Evolutionary conservation across 2,329 filamentous ascomycete species (phyloP), one percentile per base, ranked within the genome.

Genomic region (Colletotrichum sansevieriae): DNA sequence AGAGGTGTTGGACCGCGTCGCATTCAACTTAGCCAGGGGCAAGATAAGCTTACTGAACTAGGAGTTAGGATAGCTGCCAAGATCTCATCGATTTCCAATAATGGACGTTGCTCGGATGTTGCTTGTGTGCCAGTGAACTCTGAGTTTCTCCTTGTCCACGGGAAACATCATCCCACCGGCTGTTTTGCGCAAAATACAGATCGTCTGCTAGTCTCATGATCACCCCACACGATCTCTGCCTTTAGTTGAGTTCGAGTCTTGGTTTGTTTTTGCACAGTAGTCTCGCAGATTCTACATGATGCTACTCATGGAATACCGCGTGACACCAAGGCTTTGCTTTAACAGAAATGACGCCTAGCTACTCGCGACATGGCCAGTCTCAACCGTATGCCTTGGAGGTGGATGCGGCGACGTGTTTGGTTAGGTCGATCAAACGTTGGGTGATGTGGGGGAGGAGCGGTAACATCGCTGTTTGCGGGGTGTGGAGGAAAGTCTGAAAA

Each of bases 31-130:
- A 64, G 78, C 77, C 9, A 79, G 76, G 15, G 82, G 82, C 4
- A 79, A 78, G 52, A 81, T 83, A 29, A 83, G 79, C 70, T 71
- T 84, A 41, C 63, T 81, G 15, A 82, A 82, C 39, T 68, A 44
- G 43, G 20, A 25, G 82, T 33, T 68, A 44, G 43, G 20, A 25
- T 25, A 35, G 22, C n/a, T 33, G 49, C 49, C 49, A 35, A 52
- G 49, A 11, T 4, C 5, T 33, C 49, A 35, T 33, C 25, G 25
- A 52, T 35, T 52, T 0, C 49, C 49, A 10, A 33, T 18, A 52
- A 33, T 35, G 49, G 25, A 52, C 15, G n/a, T 52, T 33, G 25
- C 49, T 52, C 25, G 49, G 49, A 52, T 33, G 25, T 18, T 52
- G 15, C 33, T 25, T 35, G 4, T 29, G 25, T 29, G 25, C 25